These are phyloP conservation scores for Thymus quinquecostatus DNA, from an alignment of 257 asterid species.

Conservation along the genomic window DNA sequence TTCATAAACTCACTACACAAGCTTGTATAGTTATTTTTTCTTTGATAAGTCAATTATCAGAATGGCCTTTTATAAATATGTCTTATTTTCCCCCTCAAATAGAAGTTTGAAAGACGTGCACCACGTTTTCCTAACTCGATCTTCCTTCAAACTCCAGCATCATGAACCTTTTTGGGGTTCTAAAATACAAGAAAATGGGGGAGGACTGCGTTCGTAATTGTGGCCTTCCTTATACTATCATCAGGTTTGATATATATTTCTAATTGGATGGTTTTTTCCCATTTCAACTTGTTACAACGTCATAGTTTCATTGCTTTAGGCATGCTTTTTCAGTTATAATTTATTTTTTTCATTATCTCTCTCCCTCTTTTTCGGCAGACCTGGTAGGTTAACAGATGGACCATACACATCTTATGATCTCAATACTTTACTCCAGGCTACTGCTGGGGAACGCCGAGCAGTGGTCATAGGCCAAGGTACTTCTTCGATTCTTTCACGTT, in stretches of 20 bases:
- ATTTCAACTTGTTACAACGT: neutral
- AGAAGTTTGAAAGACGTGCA: neutral
- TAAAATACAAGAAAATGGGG: slow-evolving; percentile 97
- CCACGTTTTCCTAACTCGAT: slow-evolving; percentile 22
- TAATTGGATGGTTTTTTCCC: neutral
- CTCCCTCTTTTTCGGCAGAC: slow-evolving; percentile 40
- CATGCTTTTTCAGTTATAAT: neutral
- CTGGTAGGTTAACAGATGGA: slow-evolving; percentile 95
- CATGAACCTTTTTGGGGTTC: slow-evolving; percentile 96
- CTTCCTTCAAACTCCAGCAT: slow-evolving; percentile 47
- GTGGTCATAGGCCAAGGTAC: slow-evolving; percentile 89
- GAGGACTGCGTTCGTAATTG: slow-evolving; percentile 90
- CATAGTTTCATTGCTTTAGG: neutral
- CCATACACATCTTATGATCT: slow-evolving; percentile 97
- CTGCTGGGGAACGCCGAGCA: slow-evolving; percentile 98
- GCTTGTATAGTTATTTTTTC: neutral
- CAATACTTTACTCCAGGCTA: slow-evolving; percentile 87
- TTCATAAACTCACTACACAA: slow-evolving; percentile 5
- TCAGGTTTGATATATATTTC: slow-evolving; percentile 54
- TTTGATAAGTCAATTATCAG: slow-evolving; percentile 4
- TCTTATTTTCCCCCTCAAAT: too few relatives aligned
- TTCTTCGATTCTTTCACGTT: neutral
- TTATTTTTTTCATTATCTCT: neutral
- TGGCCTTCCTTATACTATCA: slow-evolving; percentile 86
- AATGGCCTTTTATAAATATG: neutral